These are phyloP conservation scores for Tylopilus sp. DNA, from an alignment of 768 basidiomycete species.

Conservation along the genomic window DNA sequence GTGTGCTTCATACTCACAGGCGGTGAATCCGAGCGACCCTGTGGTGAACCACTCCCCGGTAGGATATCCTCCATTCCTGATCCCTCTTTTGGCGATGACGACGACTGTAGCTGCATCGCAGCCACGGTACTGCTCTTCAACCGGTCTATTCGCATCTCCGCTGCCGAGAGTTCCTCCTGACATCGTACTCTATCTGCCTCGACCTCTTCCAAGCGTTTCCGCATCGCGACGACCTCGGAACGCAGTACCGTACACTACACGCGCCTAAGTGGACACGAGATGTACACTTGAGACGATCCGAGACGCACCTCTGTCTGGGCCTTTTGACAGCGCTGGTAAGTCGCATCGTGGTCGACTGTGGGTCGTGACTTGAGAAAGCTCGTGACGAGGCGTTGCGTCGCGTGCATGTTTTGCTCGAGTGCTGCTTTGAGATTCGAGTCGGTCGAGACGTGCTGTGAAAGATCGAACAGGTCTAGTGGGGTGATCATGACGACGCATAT, in stretches of 20 bases:
- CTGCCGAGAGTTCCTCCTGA: conserved; percentile 47
- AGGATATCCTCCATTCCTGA: conserved; percentile 26
- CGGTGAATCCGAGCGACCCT: conserved; percentile 57
- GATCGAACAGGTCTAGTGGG: conserved; percentile 28
- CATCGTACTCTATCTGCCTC: conserved; percentile 47
- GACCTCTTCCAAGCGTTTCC: conserved; percentile 46
- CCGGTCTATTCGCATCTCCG: conserved; percentile 64
- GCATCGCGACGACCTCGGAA: conserved; percentile 53
- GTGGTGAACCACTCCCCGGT: conserved; percentile 41
- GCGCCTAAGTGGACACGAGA: conserved; percentile 9
- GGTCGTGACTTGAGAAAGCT: conserved; percentile 45
- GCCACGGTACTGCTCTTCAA: conserved; percentile 51
- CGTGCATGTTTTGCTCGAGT: conserved; percentile 52
- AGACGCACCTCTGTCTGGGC: conserved; percentile 58
- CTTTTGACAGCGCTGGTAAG: conserved; percentile 47
- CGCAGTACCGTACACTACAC: conserved; percentile 54
- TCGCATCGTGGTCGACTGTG: conserved; percentile 34
- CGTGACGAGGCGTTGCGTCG: conserved; percentile 57
- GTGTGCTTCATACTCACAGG: conserved; percentile 58
- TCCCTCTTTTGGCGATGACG: conserved; percentile 33
- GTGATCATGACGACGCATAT: background rate
- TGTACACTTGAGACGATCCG: background rate
- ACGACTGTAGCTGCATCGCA: conserved; percentile 40
- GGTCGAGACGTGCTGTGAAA: conserved; percentile 30
- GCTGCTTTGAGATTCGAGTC: conserved; percentile 36